Evolutionary conservation across 345 rosid species (phyloP).

Genomic region (Eucalyptus dawsonii): DNA sequence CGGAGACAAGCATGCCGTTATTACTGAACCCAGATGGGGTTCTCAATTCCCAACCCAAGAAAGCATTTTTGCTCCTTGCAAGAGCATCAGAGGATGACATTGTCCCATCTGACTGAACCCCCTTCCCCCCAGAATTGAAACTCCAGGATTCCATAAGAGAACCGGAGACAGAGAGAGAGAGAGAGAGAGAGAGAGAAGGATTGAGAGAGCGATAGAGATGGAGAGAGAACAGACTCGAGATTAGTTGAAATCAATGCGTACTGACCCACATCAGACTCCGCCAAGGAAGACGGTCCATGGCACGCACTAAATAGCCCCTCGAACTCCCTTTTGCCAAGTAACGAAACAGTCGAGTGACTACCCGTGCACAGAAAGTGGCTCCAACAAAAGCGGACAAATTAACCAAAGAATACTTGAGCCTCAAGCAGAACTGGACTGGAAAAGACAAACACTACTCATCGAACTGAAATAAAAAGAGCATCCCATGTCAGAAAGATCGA

Average conservation of each 20-base stretch:
- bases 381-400: background rate
- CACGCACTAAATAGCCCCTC: background rate
- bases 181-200: background rate
- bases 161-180: background rate
- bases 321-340: background rate
- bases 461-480: background rate
- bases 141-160: slow-evolving; percentile 37
- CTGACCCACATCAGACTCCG: background rate
- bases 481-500: background rate
- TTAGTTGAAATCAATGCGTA: background rate
- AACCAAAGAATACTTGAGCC: background rate
- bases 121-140: background rate
- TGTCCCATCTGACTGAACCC: background rate
- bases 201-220: background rate
- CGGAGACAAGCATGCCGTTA: slow-evolving; percentile 5
- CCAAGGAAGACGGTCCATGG: background rate
- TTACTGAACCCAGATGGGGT: slow-evolving; percentile 3
- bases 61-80: slow-evolving; percentile 10
- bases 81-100: slow-evolving; percentile 13
- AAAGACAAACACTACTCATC: background rate
- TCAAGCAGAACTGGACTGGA: background rate
- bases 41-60: slow-evolving; percentile 19
- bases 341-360: background rate
- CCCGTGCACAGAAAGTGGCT: background rate
- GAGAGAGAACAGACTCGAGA: background rate